Base-by-base conservation (phyloP, 2,329 filamentous ascomycete species). In the Chrysoporthe deuterocubensis region DNA sequence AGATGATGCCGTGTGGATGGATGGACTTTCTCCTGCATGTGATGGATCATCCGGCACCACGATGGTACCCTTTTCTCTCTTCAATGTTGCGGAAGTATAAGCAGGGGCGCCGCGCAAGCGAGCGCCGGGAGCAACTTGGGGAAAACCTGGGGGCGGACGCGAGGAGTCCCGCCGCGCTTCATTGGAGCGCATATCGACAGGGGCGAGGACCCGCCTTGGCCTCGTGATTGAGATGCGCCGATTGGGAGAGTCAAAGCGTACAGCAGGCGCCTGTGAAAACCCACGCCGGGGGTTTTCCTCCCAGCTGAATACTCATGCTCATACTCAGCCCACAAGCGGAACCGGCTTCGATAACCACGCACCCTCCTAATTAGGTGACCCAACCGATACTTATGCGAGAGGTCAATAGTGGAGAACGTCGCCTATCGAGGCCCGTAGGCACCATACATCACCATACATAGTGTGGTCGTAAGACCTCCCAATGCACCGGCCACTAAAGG, bases 111-210 rank as follows among this genome's bases (percentile, higher is more conserved):
- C 40, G 40, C n/a, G 40, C 57, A 43, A 21, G 18, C 8, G 18
- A 44, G 40, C 3, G 18, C 21, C 18, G 13, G n/a, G 61, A 26
- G 34, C 4, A 54, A 43, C 34, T 43, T 63, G 61, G 46, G 37
- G 61, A 54, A 54, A 18, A 44, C 43, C 9, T 6, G 34, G 43
- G 13, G 21, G 43, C 4, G 9, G 9, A 18, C 6, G 13, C 4
- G 21, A 14, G 34, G 18, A 26, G 46, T 26, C 61, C 18, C 34
- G 32, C 9, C 2, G 26, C 21, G 26, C 32, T 40, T 43, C 46
- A 63, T 63, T 63, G 61, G 61, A 54, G 61, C 61, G 61, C 61
- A 63, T 63, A n/a, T 34, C 44, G 32, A 34, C 42, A 46, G 2
- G 34, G 14, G 9, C 21, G 26, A 16, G 26, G 50, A 54, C 50